Conservation (phyloP, 176 grass and related monocot genomes). For the Eremochloa ophiuroides region DNA sequence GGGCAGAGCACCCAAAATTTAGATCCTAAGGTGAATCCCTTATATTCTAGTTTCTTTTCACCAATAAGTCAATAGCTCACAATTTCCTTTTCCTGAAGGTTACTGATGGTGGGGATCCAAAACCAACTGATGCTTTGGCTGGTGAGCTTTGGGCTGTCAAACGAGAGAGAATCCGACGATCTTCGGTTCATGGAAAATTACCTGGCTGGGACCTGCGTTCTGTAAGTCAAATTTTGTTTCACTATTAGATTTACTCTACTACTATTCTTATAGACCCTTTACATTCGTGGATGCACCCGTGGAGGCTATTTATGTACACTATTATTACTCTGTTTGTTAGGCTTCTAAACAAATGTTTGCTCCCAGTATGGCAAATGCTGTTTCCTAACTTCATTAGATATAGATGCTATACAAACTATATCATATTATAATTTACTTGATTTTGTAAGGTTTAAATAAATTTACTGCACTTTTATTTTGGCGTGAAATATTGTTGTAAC, state of each 20-base stretch:
- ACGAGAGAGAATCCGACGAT: conserved; percentile 79
- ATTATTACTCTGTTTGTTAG: neutral
- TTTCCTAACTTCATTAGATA: neutral
- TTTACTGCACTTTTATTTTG: neutral
- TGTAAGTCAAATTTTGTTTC: conserved; percentile 43
- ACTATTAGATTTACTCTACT: neutral
- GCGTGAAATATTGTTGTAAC: neutral
- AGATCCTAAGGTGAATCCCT: conserved; percentile 46
- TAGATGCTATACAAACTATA: neutral
- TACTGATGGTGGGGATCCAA: conserved; percentile 54
- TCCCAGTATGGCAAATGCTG: neutral
- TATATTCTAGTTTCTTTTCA: conserved; percentile 24
- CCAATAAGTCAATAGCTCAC: conserved; percentile 7
- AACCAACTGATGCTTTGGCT: conserved; percentile 94
- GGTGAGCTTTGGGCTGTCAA: conserved; percentile 94
- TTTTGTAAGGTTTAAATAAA: neutral
- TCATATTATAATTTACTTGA: neutral
- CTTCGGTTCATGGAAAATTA: conserved; percentile 78
- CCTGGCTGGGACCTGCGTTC: conserved; percentile 95
- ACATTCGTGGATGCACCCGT: neutral
- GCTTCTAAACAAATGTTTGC: neutral
- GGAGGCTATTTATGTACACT: neutral
- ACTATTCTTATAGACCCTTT: neutral
- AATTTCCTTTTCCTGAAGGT: conserved; percentile 30
- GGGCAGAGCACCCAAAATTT: conserved; percentile 69